A percentile compares a stretch with the other conserved stretches of the same genome.
phyloP scores from a whole-genome alignment of 2,329 filamentous ascomycete species.

The Epichloe typhina region DNA sequence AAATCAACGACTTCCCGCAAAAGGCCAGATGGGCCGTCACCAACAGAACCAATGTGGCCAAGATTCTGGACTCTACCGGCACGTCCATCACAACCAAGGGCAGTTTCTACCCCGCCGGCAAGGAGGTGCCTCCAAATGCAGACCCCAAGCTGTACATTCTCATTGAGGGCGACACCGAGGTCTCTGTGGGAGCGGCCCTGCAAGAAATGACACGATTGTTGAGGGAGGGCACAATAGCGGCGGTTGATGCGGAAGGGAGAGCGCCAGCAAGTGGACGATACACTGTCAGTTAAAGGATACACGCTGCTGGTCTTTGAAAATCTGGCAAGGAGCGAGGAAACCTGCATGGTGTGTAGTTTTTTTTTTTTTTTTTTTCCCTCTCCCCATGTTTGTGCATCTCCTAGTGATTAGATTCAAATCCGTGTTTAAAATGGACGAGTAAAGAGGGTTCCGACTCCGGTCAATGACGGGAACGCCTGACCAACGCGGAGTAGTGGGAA shows the following conservation, averaged over 20 bases:
- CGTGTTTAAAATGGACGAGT: too few species aligned
- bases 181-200: conserved; percentile 83
- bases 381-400: too few species aligned
- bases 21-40: conserved; percentile 98
- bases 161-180: conserved; percentile 92
- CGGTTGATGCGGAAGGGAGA: conserved; percentile 72
- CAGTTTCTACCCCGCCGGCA: conserved; percentile 72
- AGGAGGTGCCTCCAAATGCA: conserved; percentile 60
- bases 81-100: conserved; percentile 97
- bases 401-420: too few species aligned
- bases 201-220: conserved; percentile 76
- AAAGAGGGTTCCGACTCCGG: too few species aligned
- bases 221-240: conserved; percentile 80
- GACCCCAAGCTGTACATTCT: conserved; percentile 96
- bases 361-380: too few species aligned
- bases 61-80: conserved; percentile 88
- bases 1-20: conserved; percentile 99
- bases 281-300: conserved; percentile 53
- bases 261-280: conserved; percentile 73
- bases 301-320: not conserved
- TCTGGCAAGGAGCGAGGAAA: too few species aligned
- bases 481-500: too few species aligned
- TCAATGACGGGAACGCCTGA: too few species aligned
- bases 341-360: too few species aligned
- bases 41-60: conserved; percentile 94